Evolutionary conservation across 2,329 filamentous ascomycete genomes (phyloP).

Genomic region (Colletotrichum gigasporum): DNA sequence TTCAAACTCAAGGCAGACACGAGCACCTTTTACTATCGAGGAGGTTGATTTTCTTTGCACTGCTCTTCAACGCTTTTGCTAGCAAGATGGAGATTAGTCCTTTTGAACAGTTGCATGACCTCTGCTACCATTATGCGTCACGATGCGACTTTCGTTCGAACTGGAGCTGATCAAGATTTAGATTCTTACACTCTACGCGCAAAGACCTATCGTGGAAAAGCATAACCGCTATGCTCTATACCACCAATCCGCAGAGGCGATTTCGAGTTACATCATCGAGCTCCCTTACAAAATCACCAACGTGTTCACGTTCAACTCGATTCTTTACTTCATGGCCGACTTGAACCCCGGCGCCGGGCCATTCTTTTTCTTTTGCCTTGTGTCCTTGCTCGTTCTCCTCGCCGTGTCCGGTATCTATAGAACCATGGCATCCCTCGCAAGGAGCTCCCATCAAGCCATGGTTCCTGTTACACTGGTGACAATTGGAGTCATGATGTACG

Average conservation of each 20-base stretch:
- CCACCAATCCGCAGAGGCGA: slow-evolving; percentile 59
- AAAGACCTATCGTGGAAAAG: slow-evolving; percentile 40
- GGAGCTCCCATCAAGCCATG: slow-evolving; percentile 42
- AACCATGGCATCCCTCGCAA: slow-evolving; percentile 40
- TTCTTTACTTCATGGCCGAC: slow-evolving; percentile 74
- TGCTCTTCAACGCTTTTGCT: slow-evolving; percentile 45
- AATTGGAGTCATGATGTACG: slow-evolving; percentile 73
- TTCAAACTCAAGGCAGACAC: slow-evolving; percentile 66
- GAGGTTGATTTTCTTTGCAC: slow-evolving; percentile 40
- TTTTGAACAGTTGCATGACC: too few species aligned
- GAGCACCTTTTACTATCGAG: slow-evolving; percentile 61
- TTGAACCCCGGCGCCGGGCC: slow-evolving; percentile 64
- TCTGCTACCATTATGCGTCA: too few species aligned
- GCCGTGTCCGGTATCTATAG: slow-evolving; percentile 42
- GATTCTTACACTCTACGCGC: slow-evolving; percentile 35
- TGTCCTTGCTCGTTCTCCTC: slow-evolving; percentile 45
- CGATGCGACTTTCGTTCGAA: too few species aligned
- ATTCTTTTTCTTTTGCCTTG: slow-evolving; percentile 68
- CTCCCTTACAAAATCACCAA: slow-evolving; percentile 70
- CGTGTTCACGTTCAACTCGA: slow-evolving; percentile 67
- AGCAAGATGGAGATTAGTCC: slow-evolving; percentile 36
- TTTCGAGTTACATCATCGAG: slow-evolving; percentile 71
- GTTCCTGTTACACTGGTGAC: slow-evolving; percentile 69
- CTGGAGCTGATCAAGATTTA: background rate
- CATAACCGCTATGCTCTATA: slow-evolving; percentile 42